Evolutionary conservation across 1,139 yeast genomes (phyloP).

Genomic region (Lodderomyces theae): DNA sequence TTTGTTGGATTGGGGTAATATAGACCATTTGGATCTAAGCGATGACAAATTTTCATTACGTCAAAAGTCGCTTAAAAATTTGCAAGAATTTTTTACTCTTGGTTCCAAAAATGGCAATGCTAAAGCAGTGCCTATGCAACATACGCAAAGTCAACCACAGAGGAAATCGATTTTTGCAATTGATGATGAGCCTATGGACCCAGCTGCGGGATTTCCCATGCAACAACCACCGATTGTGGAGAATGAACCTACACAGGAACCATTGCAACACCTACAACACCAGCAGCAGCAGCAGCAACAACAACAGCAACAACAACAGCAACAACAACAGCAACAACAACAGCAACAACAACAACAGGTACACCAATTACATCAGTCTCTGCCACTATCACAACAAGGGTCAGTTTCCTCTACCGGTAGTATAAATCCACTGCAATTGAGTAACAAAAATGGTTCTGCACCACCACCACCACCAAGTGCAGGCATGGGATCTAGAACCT

Average conservation of each 20-base stretch:
- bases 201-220: not conserved
- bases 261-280: constrained; percentile 5
- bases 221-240: constrained; percentile 1
- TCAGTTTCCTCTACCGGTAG: constrained; percentile 9
- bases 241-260: not conserved
- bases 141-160: constrained; percentile 11
- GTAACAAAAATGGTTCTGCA: constrained; percentile 3
- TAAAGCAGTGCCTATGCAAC: constrained; percentile 9
- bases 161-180: constrained; percentile 37
- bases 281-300: constrained; percentile 6
- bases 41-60: constrained; percentile 12
- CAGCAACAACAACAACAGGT: not conserved
- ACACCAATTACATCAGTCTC: constrained; percentile 3
- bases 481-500: constrained; percentile 5
- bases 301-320: constrained; percentile 7
- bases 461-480: not conserved
- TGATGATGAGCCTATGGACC: not conserved
- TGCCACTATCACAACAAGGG: constrained; percentile 9
- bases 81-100: constrained; percentile 16
- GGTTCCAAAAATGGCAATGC: constrained; percentile 7
- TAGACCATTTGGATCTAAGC: constrained; percentile 30
- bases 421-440: constrained; percentile 9
- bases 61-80: constrained; percentile 15
- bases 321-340: constrained; percentile 2
- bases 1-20: constrained; percentile 37